Conservation (phyloP, 2,329 filamentous ascomycete species). For the Colletotrichum truncatum region DNA sequence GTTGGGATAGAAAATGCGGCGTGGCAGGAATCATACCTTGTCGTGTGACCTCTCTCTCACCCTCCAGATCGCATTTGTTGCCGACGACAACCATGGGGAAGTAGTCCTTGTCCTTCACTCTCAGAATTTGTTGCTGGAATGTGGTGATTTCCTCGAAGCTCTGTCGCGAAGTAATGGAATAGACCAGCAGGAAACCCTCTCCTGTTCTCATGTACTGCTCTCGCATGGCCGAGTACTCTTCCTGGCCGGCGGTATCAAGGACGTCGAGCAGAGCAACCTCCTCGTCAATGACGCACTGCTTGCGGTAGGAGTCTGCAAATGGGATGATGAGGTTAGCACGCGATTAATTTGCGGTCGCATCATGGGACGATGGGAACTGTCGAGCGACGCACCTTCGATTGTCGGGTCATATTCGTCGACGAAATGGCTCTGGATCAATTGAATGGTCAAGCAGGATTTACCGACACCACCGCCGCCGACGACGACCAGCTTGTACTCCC, state of each 20-base stretch:
- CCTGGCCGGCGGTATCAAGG: conserved; percentile 96
- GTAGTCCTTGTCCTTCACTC: conserved; percentile 99
- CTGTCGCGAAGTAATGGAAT: conserved; percentile 97
- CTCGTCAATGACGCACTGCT: conserved; percentile 99
- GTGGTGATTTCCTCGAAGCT: conserved; percentile 99
- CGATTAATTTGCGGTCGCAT: conserved; percentile 15
- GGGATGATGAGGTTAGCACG: conserved; percentile 32
- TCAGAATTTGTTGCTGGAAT: conserved; percentile 97
- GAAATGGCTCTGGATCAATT: conserved; percentile 95
- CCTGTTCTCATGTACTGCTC: conserved; percentile 99
- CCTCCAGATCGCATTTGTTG: conserved; percentile 99
- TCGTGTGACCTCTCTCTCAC: conserved; percentile 88
- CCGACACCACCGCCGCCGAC: conserved; percentile 98
- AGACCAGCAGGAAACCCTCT: conserved; percentile 96
- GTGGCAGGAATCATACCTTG: conserved; percentile 72
- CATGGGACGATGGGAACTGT: background rate
- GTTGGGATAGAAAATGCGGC: no score
- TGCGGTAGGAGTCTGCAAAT: conserved; percentile 91
- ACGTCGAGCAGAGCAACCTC: conserved; percentile 98
- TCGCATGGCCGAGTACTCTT: conserved; percentile 99
- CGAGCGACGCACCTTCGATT: conserved; percentile 81
- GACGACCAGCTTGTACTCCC: conserved; percentile 96
- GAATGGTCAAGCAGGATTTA: conserved; percentile 99
- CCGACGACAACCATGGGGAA: conserved; percentile 99
- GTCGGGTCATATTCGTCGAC: conserved; percentile 99